Evolutionary conservation across 345 rosid genomes (phyloP), one percentile per base, ranked within the genome.

Genomic region (Citrus inodora): DNA sequence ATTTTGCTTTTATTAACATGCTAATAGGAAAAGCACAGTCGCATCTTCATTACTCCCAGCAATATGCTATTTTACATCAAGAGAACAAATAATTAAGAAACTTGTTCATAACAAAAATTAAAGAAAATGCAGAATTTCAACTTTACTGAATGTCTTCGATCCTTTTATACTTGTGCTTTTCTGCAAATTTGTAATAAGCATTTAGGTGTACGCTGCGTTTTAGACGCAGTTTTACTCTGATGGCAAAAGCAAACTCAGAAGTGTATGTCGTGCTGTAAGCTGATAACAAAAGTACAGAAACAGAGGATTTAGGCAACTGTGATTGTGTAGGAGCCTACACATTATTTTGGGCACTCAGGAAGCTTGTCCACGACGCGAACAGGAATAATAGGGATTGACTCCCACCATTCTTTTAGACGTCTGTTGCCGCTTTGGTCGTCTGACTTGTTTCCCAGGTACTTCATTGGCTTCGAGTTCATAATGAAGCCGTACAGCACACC

Each of bases 391-490:
- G 99, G 98, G 81, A 94, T 92, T 0, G 97, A 89, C 65, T 88
- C 97, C 98, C 98, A 96, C 99, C 99, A 94, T 83, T 92, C 98
- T 70, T 86, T 85, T 28, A 89, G 71, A 77, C 97, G 85, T 51
- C 97, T 83, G 61, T 90, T 86, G 58, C 92, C 90, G 22, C 58
- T 17, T 53, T 53, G 58, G 21, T 53, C 22, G 58, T 53, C 1
- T 78, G 83, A 85, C n/a, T 87, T 88, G 38, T 84, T 85, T 77
- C 56, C 83, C 28, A 83, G 64, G 77, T 51, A 30, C 84, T 81
- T 87, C 69, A 92, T 92, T 7, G 87, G 51, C 71, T 82, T 82
- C 10, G 93, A 89, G 75, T 88, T 92, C 87, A 80, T 77, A 4
- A 88, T 24, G 67, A 89, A 83, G 76, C 56, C 60, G 62, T 86